Percentiles rank a stretch among this genome's conserved stretches.
phyloP scores from a whole-genome alignment of 1,284 basidiomycete genomes.

The Cutaneotrichosporon curvatum region DNA sequence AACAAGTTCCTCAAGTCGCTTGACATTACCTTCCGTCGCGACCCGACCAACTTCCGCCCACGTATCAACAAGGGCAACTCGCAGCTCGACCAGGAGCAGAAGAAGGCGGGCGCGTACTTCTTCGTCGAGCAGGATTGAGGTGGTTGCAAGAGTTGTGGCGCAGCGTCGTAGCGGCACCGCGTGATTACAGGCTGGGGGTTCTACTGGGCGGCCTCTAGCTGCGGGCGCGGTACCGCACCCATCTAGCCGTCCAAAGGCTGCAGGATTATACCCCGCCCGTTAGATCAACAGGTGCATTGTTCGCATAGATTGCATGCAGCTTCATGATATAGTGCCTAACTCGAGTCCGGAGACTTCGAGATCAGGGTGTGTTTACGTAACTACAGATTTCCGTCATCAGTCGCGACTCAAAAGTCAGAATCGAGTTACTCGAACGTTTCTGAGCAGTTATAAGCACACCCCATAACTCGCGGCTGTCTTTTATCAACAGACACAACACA shows the following conservation, averaged over 20 bases:
- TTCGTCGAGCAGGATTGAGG: slow-evolving; percentile 28
- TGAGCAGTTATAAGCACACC: too few relatives aligned
- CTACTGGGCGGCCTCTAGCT: too few relatives aligned
- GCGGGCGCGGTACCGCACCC: too few relatives aligned
- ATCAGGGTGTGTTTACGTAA: too few relatives aligned
- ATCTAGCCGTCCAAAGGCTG: too few relatives aligned
- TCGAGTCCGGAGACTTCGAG: too few relatives aligned
- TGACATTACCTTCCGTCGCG: slow-evolving; percentile 91
- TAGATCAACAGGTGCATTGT: slow-evolving; percentile 1
- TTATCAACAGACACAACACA: neutral
- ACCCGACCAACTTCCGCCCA: slow-evolving; percentile 83
- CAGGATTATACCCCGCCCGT: neutral
- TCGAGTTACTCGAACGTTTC: neutral
- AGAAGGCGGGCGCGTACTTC: slow-evolving; percentile 48
- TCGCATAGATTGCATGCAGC: slow-evolving; percentile 1
- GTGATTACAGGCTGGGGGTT: too few relatives aligned
- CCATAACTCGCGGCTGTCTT: neutral
- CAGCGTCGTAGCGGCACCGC: neutral
- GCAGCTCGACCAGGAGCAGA: slow-evolving; percentile 68
- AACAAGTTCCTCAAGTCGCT: slow-evolving; percentile 75
- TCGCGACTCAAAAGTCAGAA: slow-evolving; percentile 1
- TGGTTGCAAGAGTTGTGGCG: neutral
- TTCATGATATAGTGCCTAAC: neutral
- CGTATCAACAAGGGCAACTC: slow-evolving; percentile 90
- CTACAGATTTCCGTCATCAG: neutral